Percentiles rank a stretch among this genome's conserved stretches.
These are phyloP conservation scores for Chalciporus piperatus DNA, from an alignment of 768 basidiomycete species.

Conservation along the genomic window DNA sequence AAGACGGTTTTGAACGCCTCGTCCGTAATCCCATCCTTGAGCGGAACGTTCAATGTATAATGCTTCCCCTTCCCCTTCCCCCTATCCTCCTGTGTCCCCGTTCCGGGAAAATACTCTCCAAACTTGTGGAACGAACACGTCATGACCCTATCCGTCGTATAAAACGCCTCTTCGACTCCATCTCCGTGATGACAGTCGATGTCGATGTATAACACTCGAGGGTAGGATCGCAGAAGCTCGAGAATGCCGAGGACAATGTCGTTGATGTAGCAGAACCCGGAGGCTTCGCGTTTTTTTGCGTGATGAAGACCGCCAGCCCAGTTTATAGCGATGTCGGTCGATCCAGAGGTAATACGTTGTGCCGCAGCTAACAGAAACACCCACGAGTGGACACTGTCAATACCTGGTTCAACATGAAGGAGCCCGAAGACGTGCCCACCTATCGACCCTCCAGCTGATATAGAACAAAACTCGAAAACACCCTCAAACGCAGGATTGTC, in stretches of 20 bases:
- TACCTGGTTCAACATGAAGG: neutral
- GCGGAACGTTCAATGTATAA: constrained; percentile 89
- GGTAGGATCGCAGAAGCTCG: constrained; percentile 80
- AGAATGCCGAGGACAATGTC: constrained; percentile 94
- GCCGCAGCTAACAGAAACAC: constrained; percentile 59
- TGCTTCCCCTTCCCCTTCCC: constrained; percentile 82
- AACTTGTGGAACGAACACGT: constrained; percentile 97
- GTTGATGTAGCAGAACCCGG: constrained; percentile 99
- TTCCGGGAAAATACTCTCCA: constrained; percentile 78
- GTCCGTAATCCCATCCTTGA: constrained; percentile 93
- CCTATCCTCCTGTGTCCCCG: constrained; percentile 78
- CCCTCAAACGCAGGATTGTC: constrained; percentile 98
- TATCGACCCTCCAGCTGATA: constrained; percentile 94
- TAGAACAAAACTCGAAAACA: constrained; percentile 94
- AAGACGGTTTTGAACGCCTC: constrained; percentile 87
- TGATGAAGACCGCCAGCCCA: constrained; percentile 99
- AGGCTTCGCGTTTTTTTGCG: constrained; percentile 98
- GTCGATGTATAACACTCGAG: constrained; percentile 94
- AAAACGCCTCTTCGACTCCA: constrained; percentile 98
- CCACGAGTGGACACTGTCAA: neutral
- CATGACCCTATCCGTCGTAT: constrained; percentile 96
- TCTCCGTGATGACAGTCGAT: constrained; percentile 99
- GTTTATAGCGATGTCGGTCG: constrained; percentile 84
- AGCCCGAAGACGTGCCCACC: constrained; percentile 44
- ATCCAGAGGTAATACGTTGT: constrained; percentile 71